A percentile compares a stretch with the other conserved stretches of the same genome.
These are phyloP conservation scores for Trichomonas gallinae DNA, from an alignment of 208 protist species.

Conservation along the genomic window DNA sequence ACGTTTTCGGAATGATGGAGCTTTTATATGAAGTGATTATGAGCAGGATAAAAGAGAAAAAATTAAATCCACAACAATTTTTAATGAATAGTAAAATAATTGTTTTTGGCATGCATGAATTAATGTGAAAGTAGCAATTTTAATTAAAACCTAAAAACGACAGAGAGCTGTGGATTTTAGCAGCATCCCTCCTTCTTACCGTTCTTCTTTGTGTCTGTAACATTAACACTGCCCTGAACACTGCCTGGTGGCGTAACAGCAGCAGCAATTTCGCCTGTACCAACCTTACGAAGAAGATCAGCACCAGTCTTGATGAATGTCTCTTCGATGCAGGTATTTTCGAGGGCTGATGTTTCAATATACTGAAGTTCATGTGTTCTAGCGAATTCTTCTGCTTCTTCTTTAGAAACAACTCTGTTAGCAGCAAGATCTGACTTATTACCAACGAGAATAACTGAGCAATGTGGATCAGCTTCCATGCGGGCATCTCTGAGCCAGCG, in stretches of 20 bases:
- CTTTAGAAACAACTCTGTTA: conserved; percentile 16
- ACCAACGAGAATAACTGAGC: conserved; percentile 14
- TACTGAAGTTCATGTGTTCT: background rate
- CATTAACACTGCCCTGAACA: background rate
- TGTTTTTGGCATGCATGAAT: too few relatives aligned
- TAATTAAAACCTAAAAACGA: background rate
- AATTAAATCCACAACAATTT: background rate
- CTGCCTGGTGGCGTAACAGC: background rate
- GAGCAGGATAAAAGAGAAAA: background rate
- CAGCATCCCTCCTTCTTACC: background rate
- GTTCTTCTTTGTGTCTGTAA: background rate
- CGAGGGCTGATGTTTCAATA: conserved; percentile 7
- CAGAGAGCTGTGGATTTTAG: background rate
- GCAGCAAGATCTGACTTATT: conserved; percentile 20
- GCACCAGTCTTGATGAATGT: background rate
- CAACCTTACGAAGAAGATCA: background rate
- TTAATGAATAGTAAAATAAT: background rate
- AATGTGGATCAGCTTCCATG: conserved; percentile 15
- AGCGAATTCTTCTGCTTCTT: conserved; percentile 25
- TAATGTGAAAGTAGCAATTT: too few relatives aligned
- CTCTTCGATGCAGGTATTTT: background rate
- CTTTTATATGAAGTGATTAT: background rate
- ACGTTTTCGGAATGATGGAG: too few relatives aligned
- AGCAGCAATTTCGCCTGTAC: background rate
- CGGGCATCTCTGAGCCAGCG: background rate